Base-by-base conservation (phyloP, 1,284 basidiomycete genomes). In the Ganoderma sinense region DNA sequence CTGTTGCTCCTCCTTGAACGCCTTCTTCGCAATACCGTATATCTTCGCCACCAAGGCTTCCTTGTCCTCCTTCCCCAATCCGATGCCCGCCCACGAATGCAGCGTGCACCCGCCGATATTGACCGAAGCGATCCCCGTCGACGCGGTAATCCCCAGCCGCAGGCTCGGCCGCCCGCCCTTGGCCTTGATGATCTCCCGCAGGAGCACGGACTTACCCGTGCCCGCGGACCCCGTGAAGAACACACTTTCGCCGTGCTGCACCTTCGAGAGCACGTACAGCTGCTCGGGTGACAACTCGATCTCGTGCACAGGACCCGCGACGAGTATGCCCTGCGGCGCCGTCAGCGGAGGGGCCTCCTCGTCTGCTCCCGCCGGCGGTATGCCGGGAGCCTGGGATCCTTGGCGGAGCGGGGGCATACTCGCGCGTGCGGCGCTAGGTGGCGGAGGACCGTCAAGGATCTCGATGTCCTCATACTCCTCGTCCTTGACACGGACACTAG, bases 81-180 rank as follows among this genome's bases (percentile, higher is more conserved):
- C 97, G 67, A 97, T 93, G 0, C 97, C 93, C 2, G 94, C 91
- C 83, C 97, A 99, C 4, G 96, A 97, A 80, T 99, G 97, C 23
- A 99, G 85, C 0, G 97, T 99, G 40, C 92, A 89, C 31, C 97
- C 97, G 7, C 96, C 96, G 68, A 99, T 96, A 77, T 98, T 98
- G 76, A 96, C 94, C 0, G 95, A 95, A 1, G 97, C 97, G 72
- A 98, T 97, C 41, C 97, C 97, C 79, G 90, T 91, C 11, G 89
- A 90, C 1, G 91, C 91, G 0, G 91, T 92, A 61, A 92, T 85
- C 0, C 87, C 89, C 4, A 92, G 70, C 10, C 16, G 43, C 26
- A 43, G 26, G 29, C 70, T 61, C 13, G 61, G 39, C 13, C 62
- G 60, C 29, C 71, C 75, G 20, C 74, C 69, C 48, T 75, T 74